Evolutionary conservation across 805 yeast species (phyloP), one percentile per base, ranked within the genome.

Genomic region (Wickerhamomyces hampshirensis): DNA sequence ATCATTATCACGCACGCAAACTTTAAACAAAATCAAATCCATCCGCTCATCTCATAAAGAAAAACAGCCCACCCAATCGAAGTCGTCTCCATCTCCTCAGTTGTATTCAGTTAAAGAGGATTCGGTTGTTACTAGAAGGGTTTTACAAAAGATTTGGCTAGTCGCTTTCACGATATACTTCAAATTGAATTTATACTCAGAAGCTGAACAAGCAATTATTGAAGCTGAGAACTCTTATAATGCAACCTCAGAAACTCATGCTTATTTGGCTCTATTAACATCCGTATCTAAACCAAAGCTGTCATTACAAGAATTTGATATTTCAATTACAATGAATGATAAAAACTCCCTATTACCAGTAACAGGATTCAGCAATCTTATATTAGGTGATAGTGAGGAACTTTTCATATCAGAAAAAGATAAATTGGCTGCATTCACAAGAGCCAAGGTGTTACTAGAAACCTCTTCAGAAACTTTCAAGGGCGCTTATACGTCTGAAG

Each of bases 121-220:
- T n/a, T 21, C 35, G 17, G 23, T 9, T 2, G 14, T 34, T 17
- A 34, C 39, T 5, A 43, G 38, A 16, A 55, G 48, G 17, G 50
- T 76, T 8, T 53, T 79, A 31, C 86, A 80, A 48, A 66, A 68
- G 23, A 51, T 85, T 17, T 88, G 96, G 96, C 55, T 88, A 33
- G 75, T 87, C 74, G 69, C 85, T 0, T 70, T 87, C 1, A 69
- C 71, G 26, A 60, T 86, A 18, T 87, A 85, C 53, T 62, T 73
- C 48, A 71, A 73, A 40, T 68, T 73, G 5, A 78, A 73, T 1
- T 56, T 73, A 27, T 44, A 62, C 1, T 68, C 63, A 3, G 94
- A 86, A 35, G 77, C 89, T 1, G 78, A 77, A 48, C 77, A 73
- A 39, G 81, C 95, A 31, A 69, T 87, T 5, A 68, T 71, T 6